Evolutionary conservation across 352 stramenopile species (phyloP).

Genomic region (Thraustochytrium sp.): DNA sequence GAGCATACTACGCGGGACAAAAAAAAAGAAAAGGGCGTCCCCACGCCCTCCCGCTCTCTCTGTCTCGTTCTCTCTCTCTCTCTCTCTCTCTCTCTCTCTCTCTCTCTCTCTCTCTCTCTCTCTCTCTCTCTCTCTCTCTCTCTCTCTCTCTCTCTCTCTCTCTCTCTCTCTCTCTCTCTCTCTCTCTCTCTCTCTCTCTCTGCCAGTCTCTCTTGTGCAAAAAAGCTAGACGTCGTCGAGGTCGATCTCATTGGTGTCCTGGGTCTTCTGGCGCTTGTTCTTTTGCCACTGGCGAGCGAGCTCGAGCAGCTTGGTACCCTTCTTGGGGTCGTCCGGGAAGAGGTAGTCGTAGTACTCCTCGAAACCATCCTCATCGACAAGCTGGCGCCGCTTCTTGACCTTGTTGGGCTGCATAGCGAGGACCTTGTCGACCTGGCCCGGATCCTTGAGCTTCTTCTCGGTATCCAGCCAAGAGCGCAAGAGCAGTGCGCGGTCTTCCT

Average conservation of each 20-base stretch:
- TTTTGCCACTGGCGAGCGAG: conserved; percentile 84
- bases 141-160: no score
- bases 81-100: no score
- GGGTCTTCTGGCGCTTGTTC: conserved; percentile 63
- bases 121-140: no score
- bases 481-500: conserved; percentile 91
- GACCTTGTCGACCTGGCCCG: conserved; percentile 65
- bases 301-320: conserved; percentile 89
- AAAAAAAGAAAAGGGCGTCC: no score
- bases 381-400: conserved; percentile 93
- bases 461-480: conserved; percentile 90
- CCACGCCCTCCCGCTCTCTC: no score
- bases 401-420: conserved; percentile 85
- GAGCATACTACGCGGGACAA: no score
- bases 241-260: conserved; percentile 49
- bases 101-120: no score
- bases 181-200: neutral
- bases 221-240: conserved; percentile 43
- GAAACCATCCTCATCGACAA: conserved; percentile 78
- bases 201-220: neutral
- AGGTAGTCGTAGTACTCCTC: conserved; percentile 99
- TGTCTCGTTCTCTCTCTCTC: no score
- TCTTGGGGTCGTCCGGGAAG: conserved; percentile 95
- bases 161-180: no score
- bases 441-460: conserved; percentile 65